Evolutionary conservation across 2,329 filamentous ascomycete species (phyloP), one percentile per base, ranked within the genome.

Genomic region (Neopestalotiopsis clavispora): DNA sequence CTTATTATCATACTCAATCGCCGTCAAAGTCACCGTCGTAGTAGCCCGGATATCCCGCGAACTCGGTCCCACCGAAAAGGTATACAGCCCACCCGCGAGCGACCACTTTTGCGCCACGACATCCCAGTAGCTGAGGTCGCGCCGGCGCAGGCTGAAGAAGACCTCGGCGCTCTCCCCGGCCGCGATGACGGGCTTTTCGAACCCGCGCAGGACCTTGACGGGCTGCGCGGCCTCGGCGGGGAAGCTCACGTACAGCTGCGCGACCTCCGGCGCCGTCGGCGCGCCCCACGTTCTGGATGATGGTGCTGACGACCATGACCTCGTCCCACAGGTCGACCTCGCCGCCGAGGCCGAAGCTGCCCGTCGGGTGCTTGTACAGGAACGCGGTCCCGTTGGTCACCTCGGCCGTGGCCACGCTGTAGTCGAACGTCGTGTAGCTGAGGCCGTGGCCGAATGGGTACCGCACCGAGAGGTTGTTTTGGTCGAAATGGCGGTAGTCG

Each of bases 81-180:
- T 70, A 52, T 70, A 70, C 14, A 68, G 76, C 0, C 82, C 82
- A 7, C 71, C 70, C 1, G 85, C 83, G 32, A 86, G 77, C 2
- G 84, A 72, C 91, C 91, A 94, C 66, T 90, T 84, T 79, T 92
- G 88, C 49, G 77, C 73, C 0, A 79, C 78, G 0, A 84, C 79
- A 75, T 92, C 87, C 90, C 90, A 92, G 68, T 90, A 86, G 73
- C 88, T 90, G 52, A 93, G 71, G 76, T 92, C 91, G 65, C 88
- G 85, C 56, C 88, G 82, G 45, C 83, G 85, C 40, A 93, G 75
- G n/a, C 82, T 79, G 72, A 92, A 86, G 0, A 77, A 81, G 4
- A 88, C 84, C 1, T 78, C 84, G 42, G 81, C 78, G 2, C 78
- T 83, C 67, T 84, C 83, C 1, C 85, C 86, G 0, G 83, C 75